Conservation (phyloP, 345 rosid genomes). For the Atalantia buxifolia region DNA sequence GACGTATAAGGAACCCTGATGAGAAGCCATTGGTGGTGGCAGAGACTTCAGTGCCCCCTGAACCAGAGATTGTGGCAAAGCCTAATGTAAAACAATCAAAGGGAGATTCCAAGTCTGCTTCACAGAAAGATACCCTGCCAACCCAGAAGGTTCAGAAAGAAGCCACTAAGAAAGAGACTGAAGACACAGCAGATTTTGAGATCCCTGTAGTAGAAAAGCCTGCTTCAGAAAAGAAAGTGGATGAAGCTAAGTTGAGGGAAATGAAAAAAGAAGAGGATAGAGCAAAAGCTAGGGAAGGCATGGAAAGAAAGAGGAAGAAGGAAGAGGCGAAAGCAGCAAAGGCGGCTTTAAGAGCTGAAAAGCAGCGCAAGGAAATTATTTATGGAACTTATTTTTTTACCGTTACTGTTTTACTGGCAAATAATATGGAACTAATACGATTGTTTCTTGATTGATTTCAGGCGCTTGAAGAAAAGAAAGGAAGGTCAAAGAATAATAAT, state of each 20-base stretch:
- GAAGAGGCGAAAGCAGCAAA: constrained; percentile 92
- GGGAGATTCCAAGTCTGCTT: constrained; percentile 55
- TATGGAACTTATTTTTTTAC: not conserved
- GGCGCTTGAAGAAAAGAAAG: constrained; percentile 92
- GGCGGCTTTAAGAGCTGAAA: constrained; percentile 85
- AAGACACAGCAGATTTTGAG: constrained; percentile 31
- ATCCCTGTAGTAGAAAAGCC: constrained; percentile 35
- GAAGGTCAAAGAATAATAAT: constrained; percentile 53
- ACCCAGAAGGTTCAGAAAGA: constrained; percentile 44
- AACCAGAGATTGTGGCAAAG: constrained; percentile 42
- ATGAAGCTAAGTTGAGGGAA: constrained; percentile 72
- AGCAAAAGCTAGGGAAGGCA: constrained; percentile 80
- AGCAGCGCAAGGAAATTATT: constrained; percentile 73
- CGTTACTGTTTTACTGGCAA: not conserved
- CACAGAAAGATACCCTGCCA: constrained; percentile 36
- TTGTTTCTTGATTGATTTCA: constrained; percentile 30
- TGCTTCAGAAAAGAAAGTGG: constrained; percentile 37
- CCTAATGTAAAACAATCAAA: constrained; percentile 48
- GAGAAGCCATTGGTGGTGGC: constrained; percentile 54
- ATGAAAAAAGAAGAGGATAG: constrained; percentile 86
- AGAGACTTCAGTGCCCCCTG: constrained; percentile 32
- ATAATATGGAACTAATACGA: constrained; percentile 1
- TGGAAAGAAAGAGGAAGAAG: constrained; percentile 93
- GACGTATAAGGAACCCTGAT: constrained; percentile 53
- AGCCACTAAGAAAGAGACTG: constrained; percentile 34